A percentile compares a stretch with the other conserved stretches of the same genome.
Evolutionary conservation across 805 yeast species (phyloP).

Genomic region (Saccharomycopsis babjevae): DNA sequence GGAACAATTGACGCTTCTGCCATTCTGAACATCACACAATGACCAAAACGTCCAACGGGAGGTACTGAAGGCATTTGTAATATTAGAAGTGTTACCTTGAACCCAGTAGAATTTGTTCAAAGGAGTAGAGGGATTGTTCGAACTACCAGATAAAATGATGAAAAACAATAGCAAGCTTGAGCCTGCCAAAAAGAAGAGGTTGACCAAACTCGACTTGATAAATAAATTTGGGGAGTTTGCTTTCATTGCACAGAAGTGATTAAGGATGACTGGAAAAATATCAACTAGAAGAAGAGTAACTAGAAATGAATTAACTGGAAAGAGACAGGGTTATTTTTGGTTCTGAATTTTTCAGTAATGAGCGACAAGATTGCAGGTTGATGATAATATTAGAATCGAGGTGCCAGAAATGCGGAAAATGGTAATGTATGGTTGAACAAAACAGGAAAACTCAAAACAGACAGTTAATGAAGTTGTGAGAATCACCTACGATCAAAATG

Average conservation of each 20-base stretch:
- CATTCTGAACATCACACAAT: conserved; percentile 37
- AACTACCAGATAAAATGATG: conserved; percentile 54
- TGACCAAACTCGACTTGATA: conserved; percentile 4
- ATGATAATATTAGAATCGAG: too few species aligned
- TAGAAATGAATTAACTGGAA: too few species aligned
- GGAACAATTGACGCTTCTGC: conserved; percentile 40
- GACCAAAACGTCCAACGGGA: conserved; percentile 81
- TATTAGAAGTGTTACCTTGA: conserved; percentile 56
- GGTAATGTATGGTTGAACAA: too few species aligned
- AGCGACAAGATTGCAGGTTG: too few species aligned
- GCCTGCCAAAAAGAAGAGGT: conserved; percentile 11
- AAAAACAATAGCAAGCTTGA: conserved; percentile 40
- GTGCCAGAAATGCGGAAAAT: too few species aligned
- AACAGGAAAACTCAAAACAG: too few species aligned
- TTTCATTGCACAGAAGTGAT: not conserved
- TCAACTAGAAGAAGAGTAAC: too few species aligned
- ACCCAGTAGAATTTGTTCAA: conserved; percentile 66
- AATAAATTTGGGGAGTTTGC: not conserved
- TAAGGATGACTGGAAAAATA: not conserved
- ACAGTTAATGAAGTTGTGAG: too few species aligned
- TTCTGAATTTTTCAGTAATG: too few species aligned
- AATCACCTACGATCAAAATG: too few species aligned
- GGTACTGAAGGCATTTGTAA: conserved; percentile 31
- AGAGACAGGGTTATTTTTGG: too few species aligned
- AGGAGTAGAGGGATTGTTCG: conserved; percentile 37